Base-by-base conservation (phyloP, 371 early-diverging fungal genomes). In the Chytridium lagenaria region DNA sequence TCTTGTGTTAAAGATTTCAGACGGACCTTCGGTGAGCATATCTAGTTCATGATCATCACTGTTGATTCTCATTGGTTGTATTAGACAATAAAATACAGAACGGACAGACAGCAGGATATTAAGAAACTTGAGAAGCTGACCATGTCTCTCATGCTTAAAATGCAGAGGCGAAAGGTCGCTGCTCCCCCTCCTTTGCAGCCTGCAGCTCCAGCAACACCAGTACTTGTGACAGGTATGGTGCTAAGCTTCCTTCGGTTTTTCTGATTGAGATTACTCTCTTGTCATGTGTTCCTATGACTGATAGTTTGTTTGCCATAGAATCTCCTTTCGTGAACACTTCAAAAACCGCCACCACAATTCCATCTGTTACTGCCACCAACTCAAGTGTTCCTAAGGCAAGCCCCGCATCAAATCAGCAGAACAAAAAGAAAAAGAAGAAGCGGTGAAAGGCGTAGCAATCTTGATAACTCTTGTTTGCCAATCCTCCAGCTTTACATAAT, bases 81-180 rank as follows among this genome's bases (percentile, higher is more conserved):
- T n/a, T n/a, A n/a, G n/a, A n/a, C n/a, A n/a, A n/a, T n/a, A n/a
- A 90, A 91, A 71, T 93, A 84, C 80, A 88, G 90, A 74, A 93
- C 93, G 1, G 88, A 92, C 74, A 88, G 89, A 71, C 80, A 87
- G 77, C 84, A 86, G 68, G 93, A 93, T 77, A 78, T 93, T 51
- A 88, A 87, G 72, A 92, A 90, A 80, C 90, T 93, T 74, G 90
- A 92, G 57, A 81, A 80, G 16, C 74, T 93, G 51, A 93, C 90
- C 80, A 75, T 79, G 1, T 78, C 78, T 2, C 79, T 93, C 69
- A 89, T 93, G 91, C 77, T 81, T 31, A 84, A 87, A 81, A 92
- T 92, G 92, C 90, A 89, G 75, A 28, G 70, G 22, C 44, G 75
- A 31, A 69, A 39, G 52, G 38, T 57, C 34, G 30, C 30, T 28